These are phyloP conservation scores for Ilex aquifolium DNA, from an alignment of 257 asterid genomes.

Conservation along the genomic window DNA sequence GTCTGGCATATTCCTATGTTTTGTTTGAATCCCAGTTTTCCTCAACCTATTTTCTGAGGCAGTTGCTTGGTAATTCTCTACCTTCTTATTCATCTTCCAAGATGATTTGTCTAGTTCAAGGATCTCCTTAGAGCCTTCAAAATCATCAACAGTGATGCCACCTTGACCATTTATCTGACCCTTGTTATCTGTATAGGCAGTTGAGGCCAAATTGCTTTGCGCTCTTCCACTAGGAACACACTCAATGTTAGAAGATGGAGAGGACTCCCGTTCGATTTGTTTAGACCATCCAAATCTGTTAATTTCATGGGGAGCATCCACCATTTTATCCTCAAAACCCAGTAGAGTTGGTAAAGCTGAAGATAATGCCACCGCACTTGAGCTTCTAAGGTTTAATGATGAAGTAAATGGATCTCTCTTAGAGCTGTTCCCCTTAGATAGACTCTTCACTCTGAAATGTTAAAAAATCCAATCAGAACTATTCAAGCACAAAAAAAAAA, in stretches of 20 bases:
- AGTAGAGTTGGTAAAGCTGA: slow-evolving; percentile 9
- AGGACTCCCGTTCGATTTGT: slow-evolving; percentile 17
- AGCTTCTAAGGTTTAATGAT: slow-evolving; percentile 15
- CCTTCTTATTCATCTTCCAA: background rate
- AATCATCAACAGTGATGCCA: slow-evolving; percentile 11
- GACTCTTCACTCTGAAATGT: slow-evolving; percentile 31
- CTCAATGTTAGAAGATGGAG: slow-evolving; percentile 16
- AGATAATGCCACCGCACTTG: slow-evolving; percentile 20
- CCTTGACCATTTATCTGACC: slow-evolving; percentile 6
- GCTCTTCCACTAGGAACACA: slow-evolving; percentile 17
- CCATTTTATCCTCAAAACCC: slow-evolving; percentile 14
- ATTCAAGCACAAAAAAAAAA: background rate
- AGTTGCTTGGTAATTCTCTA: background rate
- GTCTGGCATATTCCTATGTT: slow-evolving; percentile 4
- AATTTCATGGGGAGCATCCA: slow-evolving; percentile 8
- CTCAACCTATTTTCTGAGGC: slow-evolving; percentile 4
- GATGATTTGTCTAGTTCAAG: slow-evolving; percentile 14
- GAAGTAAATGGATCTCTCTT: slow-evolving; percentile 28
- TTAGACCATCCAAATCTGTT: slow-evolving; percentile 16
- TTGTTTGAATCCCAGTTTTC: background rate
- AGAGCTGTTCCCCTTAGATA: slow-evolving; percentile 31
- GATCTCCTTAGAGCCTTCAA: slow-evolving; percentile 8
- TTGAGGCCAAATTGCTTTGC: slow-evolving; percentile 14
- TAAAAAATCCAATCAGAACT: background rate
- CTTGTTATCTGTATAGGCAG: slow-evolving; percentile 3